A percentile compares a stretch with the other conserved stretches of the same genome.
These are phyloP conservation scores for Viola odorata DNA, from an alignment of 345 rosid genomes.

Conservation along the genomic window DNA sequence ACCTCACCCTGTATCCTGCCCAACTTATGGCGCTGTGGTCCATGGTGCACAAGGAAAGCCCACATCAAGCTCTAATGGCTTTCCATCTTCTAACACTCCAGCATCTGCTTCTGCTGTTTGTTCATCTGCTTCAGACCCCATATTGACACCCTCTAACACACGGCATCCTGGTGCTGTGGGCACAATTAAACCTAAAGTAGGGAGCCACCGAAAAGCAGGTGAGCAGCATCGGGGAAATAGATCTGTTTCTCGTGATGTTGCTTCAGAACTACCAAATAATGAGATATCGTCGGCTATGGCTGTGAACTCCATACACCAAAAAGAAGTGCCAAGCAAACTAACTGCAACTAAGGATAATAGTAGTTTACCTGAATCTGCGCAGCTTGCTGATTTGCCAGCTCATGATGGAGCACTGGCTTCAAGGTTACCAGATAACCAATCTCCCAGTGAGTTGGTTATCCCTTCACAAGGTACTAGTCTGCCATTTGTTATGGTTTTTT, in stretches of 20 bases:
- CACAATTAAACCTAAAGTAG: conserved; percentile 22
- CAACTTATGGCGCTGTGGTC: conserved; percentile 23
- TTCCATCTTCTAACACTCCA: conserved; percentile 13
- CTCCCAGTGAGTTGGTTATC: conserved; percentile 20
- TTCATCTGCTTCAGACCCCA: conserved; percentile 39
- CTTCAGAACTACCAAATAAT: conserved; percentile 12
- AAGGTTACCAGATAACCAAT: conserved; percentile 24
- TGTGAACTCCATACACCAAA: conserved; percentile 4
- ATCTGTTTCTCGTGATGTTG: conserved; percentile 8
- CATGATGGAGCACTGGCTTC: conserved; percentile 22
- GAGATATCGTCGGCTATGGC: conserved; percentile 14
- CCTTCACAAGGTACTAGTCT: conserved; percentile 35
- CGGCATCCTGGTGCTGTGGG: conserved; percentile 26
- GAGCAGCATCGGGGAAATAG: conserved; percentile 32
- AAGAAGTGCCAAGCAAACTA: conserved; percentile 20
- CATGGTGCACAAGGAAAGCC: conserved; percentile 32
- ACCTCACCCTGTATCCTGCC: neutral
- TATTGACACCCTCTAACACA: conserved; percentile 28
- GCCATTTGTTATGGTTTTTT: neutral
- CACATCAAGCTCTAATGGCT: conserved; percentile 15
- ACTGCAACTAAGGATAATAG: conserved; percentile 27
- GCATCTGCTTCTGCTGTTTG: conserved; percentile 30
- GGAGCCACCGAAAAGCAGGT: conserved; percentile 21
- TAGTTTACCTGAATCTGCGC: conserved; percentile 26
- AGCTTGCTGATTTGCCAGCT: conserved; percentile 20